These are phyloP conservation scores for Cryphonectria parasitica DNA, from an alignment of 2,329 filamentous ascomycete species.

Conservation along the genomic window DNA sequence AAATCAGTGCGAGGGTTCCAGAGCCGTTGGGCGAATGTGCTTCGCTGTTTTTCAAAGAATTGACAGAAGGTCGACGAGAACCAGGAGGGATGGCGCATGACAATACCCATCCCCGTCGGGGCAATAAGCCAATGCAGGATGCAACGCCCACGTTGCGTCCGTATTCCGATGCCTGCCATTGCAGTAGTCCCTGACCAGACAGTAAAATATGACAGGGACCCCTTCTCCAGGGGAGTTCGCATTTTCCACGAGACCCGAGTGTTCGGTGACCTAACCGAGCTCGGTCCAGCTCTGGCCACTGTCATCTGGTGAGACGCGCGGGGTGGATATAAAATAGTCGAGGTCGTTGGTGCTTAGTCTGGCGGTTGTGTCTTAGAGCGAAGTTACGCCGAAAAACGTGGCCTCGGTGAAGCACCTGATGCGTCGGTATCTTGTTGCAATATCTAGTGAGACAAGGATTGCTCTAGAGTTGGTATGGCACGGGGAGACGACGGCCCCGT, in stretches of 20 bases:
- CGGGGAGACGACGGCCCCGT: background rate
- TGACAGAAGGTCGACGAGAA: background rate
- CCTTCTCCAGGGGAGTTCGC: background rate
- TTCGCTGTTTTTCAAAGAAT: background rate
- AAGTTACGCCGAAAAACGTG: conserved; percentile 11
- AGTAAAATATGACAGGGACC: background rate
- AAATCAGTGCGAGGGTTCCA: background rate
- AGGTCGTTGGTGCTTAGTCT: background rate
- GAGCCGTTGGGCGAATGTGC: background rate
- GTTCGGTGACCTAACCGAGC: conserved; percentile 2
- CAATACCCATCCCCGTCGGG: background rate
- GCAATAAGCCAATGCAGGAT: background rate
- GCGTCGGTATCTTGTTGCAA: conserved; percentile 5
- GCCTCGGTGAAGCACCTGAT: conserved; percentile 9
- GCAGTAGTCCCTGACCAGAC: background rate
- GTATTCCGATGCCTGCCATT: background rate
- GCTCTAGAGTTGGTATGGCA: background rate
- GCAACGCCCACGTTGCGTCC: conserved; percentile 9
- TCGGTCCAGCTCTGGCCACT: conserved; percentile 5
- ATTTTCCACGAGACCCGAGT: conserved; percentile 1
- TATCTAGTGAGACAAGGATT: background rate
- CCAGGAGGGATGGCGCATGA: background rate
- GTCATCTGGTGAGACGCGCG: conserved; percentile 1
- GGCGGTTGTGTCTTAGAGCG: background rate
- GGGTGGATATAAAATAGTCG: background rate